Evolutionary conservation across 1,139 yeast species (phyloP).

Genomic region (Blastobotrys capitulatus): DNA sequence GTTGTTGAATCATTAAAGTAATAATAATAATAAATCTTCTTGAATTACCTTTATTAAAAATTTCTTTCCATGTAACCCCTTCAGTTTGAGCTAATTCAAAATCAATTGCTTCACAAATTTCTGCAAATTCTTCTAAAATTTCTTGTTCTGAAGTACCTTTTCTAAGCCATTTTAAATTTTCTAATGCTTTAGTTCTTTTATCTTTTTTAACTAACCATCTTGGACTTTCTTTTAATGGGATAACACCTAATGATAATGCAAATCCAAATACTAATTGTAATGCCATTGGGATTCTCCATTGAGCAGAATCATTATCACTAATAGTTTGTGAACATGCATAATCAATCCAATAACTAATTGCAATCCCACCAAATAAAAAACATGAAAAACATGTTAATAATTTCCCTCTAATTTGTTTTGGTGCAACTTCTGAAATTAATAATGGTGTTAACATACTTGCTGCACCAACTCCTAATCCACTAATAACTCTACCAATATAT

Average conservation of each 20-base stretch:
- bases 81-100: conserved; percentile 35
- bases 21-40: conserved; percentile 43
- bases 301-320: conserved; percentile 19
- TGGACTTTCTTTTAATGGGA: conserved; percentile 66
- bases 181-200: conserved; percentile 40
- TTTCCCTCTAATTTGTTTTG: conserved; percentile 48
- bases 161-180: conserved; percentile 38
- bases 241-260: conserved; percentile 43
- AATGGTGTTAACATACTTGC: conserved; percentile 57
- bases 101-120: conserved; percentile 40
- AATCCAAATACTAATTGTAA: conserved; percentile 60
- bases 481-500: conserved; percentile 49
- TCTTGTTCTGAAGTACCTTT: conserved; percentile 14
- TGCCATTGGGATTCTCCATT: conserved; percentile 69
- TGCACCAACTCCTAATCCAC: conserved; percentile 56
- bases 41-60: conserved; percentile 37
- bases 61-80: conserved; percentile 35
- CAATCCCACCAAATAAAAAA: conserved; percentile 59
- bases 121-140: conserved; percentile 40
- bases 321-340: conserved; percentile 50
- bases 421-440: conserved; percentile 51
- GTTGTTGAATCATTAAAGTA: conserved; percentile 54
- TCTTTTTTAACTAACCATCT: conserved; percentile 48
- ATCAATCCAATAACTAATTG: conserved; percentile 51
- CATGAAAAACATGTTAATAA: conserved; percentile 47